Conservation (phyloP, 805 yeast genomes). For the Wickerhamomyces xylosicus region DNA sequence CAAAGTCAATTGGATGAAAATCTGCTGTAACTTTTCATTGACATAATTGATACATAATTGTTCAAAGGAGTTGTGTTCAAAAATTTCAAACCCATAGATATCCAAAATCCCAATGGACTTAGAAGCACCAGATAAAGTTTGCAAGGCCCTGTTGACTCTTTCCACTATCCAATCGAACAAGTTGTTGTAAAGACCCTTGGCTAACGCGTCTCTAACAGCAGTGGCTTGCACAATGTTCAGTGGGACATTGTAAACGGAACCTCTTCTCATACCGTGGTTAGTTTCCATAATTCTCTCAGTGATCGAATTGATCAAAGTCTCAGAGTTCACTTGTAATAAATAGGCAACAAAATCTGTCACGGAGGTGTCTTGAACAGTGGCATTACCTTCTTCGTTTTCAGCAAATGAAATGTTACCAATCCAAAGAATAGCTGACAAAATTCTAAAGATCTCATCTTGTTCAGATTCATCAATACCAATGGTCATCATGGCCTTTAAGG, state of each 20-base stretch:
- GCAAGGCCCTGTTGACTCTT: constrained; percentile 76
- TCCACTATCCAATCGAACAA: constrained; percentile 94
- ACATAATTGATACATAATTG: constrained; percentile 94
- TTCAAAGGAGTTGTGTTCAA: constrained; percentile 90
- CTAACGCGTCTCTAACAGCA: constrained; percentile 90
- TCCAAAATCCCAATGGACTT: constrained; percentile 89
- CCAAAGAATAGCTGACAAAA: constrained; percentile 84
- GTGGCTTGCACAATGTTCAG: constrained; percentile 86
- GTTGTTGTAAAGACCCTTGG: constrained; percentile 88
- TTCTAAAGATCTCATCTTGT: constrained; percentile 82
- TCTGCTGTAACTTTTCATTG: constrained; percentile 92
- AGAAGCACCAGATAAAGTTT: constrained; percentile 34
- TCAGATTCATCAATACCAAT: constrained; percentile 78
- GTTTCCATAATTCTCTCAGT: constrained; percentile 84
- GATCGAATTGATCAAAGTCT: constrained; percentile 53
- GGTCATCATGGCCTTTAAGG: constrained; percentile 75
- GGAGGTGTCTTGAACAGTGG: constrained; percentile 70
- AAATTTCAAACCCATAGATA: constrained; percentile 94
- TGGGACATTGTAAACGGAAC: constrained; percentile 91
- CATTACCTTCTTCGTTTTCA: constrained; percentile 82
- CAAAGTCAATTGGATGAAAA: constrained; percentile 88
- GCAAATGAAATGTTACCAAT: constrained; percentile 82
- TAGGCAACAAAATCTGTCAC: constrained; percentile 96
- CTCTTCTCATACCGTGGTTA: constrained; percentile 79
- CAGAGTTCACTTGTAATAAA: constrained; percentile 69